Evolutionary conservation across 2,329 filamentous ascomycete genomes (phyloP), one percentile per base, ranked within the genome.

Genomic region (Polychaeton citri): DNA sequence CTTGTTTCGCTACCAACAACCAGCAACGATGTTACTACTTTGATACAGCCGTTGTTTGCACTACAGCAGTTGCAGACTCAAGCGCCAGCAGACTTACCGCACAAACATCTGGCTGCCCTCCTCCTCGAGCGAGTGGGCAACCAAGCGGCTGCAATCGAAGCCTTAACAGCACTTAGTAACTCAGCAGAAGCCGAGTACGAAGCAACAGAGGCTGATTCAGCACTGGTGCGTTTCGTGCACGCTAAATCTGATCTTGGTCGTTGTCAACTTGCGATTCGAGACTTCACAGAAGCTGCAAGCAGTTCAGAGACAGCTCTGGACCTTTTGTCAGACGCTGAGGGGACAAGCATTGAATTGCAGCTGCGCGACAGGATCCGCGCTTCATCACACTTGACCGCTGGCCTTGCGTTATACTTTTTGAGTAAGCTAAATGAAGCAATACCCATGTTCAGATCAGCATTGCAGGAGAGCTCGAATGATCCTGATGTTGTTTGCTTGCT

Each of bases 1-100:
- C 66, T 94, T 5, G 57, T 85, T 10, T 66, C 72, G 2, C 71
- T 72, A 2, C 62, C 74, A 1, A 53, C 66, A 9, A 49, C 58
- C 5, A 61, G 62, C 2, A 57, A 68, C 68, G 49, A 75, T 62
- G 43, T 80, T 64, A 55, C 64, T 9, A 61, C 67, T 36, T 69
- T 95, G 5, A 76, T 95, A 16, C 83, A 88, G 44, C 87, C 90
- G 0, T 71, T 95, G 15, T 93, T 96, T 51, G 87, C 84, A 0
- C 74, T 96, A 1, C 76, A 80, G 36, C 90, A 98, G 56, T 66
- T 95, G 2, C 74, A 74, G 38, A 71, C 71, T 6, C 76, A 94
- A 47, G 66, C 69, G 15, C 81, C 84, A 0, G 68, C 73, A 30
- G 79, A 90, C 39, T 58, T 87, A 19, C 68, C 76, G 0, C 83